Percentiles rank a stretch among this genome's conserved stretches.
Evolutionary conservation across 2,329 filamentous ascomycete genomes (phyloP).

Genomic region (Aspergillus brasiliensis): DNA sequence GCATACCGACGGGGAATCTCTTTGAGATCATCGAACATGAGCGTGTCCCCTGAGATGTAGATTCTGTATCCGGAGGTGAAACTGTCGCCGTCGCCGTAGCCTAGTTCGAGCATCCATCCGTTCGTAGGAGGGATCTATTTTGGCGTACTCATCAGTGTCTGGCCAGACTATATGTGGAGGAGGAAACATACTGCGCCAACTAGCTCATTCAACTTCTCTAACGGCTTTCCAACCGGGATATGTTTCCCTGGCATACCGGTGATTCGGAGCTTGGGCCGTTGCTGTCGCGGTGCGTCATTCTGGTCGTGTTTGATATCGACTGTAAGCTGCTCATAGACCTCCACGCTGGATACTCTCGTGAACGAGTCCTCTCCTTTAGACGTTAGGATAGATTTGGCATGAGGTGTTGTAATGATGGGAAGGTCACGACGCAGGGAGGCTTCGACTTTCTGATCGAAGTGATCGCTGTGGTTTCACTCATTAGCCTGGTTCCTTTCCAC

Average conservation of each 20-base stretch:
- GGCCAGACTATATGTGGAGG: slow-evolving; percentile 9
- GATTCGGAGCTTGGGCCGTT: slow-evolving; percentile 54
- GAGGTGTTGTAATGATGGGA: slow-evolving; percentile 65
- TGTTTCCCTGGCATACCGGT: slow-evolving; percentile 68
- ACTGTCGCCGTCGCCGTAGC: slow-evolving; percentile 40
- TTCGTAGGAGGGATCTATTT: slow-evolving; percentile 63
- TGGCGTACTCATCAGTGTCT: not conserved
- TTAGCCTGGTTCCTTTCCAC: not conserved
- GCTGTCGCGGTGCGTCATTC: slow-evolving; percentile 14
- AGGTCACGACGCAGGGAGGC: slow-evolving; percentile 54
- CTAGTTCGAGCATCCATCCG: slow-evolving; percentile 67
- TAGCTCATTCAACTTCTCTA: slow-evolving; percentile 49
- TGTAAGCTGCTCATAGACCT: slow-evolving; percentile 57
- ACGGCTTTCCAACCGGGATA: slow-evolving; percentile 49
- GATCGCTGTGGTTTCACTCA: slow-evolving; percentile 40
- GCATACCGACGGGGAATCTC: slow-evolving; percentile 61
- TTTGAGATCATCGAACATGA: slow-evolving; percentile 63
- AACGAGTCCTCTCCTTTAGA: slow-evolving; percentile 54
- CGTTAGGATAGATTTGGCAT: slow-evolving; percentile 58
- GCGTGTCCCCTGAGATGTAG: slow-evolving; percentile 68
- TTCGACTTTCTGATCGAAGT: slow-evolving; percentile 59
- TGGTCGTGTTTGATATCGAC: slow-evolving; percentile 40
- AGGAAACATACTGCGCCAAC: slow-evolving; percentile 44
- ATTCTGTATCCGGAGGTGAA: slow-evolving; percentile 59
- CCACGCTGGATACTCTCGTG: slow-evolving; percentile 56